A percentile compares a stretch with the other conserved stretches of the same genome.
Evolutionary conservation across 208 protist genomes (phyloP).

Genomic region (Crithidia mellificae): DNA sequence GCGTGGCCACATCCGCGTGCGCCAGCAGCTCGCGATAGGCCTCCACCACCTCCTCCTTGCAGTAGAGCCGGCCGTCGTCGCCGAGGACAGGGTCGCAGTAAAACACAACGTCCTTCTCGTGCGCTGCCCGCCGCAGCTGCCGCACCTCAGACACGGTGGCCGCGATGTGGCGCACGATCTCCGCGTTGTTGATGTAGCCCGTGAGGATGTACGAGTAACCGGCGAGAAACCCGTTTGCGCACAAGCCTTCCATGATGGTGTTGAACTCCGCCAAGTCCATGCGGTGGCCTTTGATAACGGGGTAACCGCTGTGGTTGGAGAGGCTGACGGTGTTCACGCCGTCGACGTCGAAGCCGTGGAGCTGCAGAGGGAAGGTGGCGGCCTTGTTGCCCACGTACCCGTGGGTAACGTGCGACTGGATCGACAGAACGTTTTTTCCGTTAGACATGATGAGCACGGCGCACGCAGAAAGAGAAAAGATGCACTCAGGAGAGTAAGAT

Average conservation of each 20-base stretch:
- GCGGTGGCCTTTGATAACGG: constrained; percentile 86
- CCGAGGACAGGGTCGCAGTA: constrained; percentile 96
- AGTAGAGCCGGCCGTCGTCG: constrained; percentile 94
- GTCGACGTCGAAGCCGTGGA: constrained; percentile 95
- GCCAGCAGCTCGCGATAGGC: constrained; percentile 87
- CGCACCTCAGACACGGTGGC: constrained; percentile 70
- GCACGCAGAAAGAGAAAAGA: neutral
- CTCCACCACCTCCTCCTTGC: constrained; percentile 86
- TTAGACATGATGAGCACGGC: constrained; percentile 11
- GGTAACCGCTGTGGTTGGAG: constrained; percentile 95
- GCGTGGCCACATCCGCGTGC: constrained; percentile 84
- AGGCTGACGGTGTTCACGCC: constrained; percentile 95
- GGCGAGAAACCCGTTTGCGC: constrained; percentile 80
- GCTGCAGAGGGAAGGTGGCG: constrained; percentile 93
- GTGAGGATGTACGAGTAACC: constrained; percentile 92
- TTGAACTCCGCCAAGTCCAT: constrained; percentile 81
- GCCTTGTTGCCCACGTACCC: constrained; percentile 97
- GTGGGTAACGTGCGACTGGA: constrained; percentile 95
- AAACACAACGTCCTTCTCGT: constrained; percentile 45
- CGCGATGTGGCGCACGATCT: constrained; percentile 72
- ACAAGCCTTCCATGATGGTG: constrained; percentile 81
- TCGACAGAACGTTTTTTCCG: constrained; percentile 86
- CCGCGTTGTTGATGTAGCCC: constrained; percentile 93
- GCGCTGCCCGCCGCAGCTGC: constrained; percentile 39
- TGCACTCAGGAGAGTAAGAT: too few relatives aligned